Evolutionary conservation across 1,284 basidiomycete species (phyloP).

Genomic region (Apiotrichum mycotoxinovorans): DNA sequence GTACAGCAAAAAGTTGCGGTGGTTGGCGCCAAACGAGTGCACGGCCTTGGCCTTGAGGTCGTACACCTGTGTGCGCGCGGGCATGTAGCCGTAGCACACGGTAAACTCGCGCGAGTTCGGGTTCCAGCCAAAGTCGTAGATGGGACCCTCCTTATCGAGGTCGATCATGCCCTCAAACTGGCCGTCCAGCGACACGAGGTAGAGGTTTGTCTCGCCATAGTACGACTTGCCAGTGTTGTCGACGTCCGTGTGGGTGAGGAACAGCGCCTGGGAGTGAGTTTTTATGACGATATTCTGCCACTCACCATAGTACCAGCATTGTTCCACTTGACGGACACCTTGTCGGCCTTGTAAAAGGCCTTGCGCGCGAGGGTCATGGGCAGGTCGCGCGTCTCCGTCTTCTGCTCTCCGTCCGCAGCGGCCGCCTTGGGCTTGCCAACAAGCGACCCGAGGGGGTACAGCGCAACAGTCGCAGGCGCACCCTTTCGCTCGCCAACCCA

Average conservation of each 20-base stretch:
- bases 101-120: conserved; percentile 97
- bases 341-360: conserved; percentile 95
- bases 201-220: conserved; percentile 95
- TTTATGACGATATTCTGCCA: conserved; percentile 44
- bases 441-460: conserved; percentile 72
- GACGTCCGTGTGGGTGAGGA: conserved; percentile 92
- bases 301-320: conserved; percentile 63
- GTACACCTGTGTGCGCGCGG: conserved; percentile 86
- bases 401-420: conserved; percentile 61
- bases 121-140: conserved; percentile 95
- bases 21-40: conserved; percentile 85
- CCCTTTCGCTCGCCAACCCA: conserved; percentile 96
- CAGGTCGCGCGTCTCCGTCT: conserved; percentile 54
- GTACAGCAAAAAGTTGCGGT: conserved; percentile 89
- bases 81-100: conserved; percentile 97
- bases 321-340: conserved; percentile 94
- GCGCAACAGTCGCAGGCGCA: conserved; percentile 82
- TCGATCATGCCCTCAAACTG: conserved; percentile 90
- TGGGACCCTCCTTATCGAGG: conserved; percentile 94
- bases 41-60: conserved; percentile 83
- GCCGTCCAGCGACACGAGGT: conserved; percentile 89
- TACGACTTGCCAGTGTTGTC: conserved; percentile 97
- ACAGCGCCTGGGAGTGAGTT: conserved; percentile 61
- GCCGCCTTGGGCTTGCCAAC: conserved; percentile 27
- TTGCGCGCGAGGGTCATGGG: conserved; percentile 58